Evolutionary conservation across 2,329 filamentous ascomycete species (phyloP).

Genomic region (Xylaria sp.): DNA sequence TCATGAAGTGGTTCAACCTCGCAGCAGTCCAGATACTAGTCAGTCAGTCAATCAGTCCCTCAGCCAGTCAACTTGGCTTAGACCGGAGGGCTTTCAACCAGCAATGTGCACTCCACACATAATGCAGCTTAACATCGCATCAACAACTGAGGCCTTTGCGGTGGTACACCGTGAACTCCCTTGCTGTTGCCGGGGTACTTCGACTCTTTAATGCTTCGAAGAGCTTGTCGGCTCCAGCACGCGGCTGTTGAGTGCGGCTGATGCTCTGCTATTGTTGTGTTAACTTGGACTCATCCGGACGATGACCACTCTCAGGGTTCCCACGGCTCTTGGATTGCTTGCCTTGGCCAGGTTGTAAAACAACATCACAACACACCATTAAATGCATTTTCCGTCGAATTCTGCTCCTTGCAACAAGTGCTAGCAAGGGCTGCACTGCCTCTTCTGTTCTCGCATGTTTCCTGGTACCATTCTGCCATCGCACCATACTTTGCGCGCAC

Average conservation of each 20-base stretch:
- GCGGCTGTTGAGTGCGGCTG: constrained; percentile 28
- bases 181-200: constrained; percentile 23
- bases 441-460: not conserved
- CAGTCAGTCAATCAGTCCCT: constrained; percentile 35
- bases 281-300: constrained; percentile 24
- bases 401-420: constrained; percentile 19
- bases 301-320: constrained; percentile 20
- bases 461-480: not conserved
- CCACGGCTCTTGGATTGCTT: constrained; percentile 8
- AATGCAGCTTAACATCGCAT: constrained; percentile 31
- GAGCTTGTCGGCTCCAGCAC: constrained; percentile 36
- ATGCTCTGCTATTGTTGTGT: constrained; percentile 22
- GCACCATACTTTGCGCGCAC: constrained; percentile 11
- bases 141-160: constrained; percentile 26
- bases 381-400: constrained; percentile 22
- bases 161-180: constrained; percentile 31
- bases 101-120: constrained; percentile 31
- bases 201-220: constrained; percentile 29
- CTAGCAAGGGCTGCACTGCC: constrained; percentile 21
- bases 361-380: constrained; percentile 22
- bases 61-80: constrained; percentile 40
- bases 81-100: constrained; percentile 30
- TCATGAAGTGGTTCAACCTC: constrained; percentile 30
- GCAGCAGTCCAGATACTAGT: constrained; percentile 36
- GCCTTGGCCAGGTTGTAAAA: constrained; percentile 25